Base-by-base conservation (phyloP, 2,329 filamentous ascomycete genomes). In the Neodidymelliopsis sp. region DNA sequence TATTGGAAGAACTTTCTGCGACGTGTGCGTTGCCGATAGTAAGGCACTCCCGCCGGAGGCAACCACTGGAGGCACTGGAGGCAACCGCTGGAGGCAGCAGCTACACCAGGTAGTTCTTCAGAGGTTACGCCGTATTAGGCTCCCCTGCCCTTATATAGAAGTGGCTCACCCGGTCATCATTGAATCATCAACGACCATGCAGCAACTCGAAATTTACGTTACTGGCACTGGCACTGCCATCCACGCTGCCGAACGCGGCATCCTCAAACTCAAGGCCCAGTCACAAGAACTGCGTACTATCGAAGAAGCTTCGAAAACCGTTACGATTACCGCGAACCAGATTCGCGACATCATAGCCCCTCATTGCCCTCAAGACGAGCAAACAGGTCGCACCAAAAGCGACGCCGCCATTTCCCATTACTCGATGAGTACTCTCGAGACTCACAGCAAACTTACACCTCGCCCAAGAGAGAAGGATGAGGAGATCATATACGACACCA, bases 361-460 rank as follows among this genome's bases (percentile, higher is more conserved):
- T 1, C 38, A 48, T 16, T 57, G 54, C 19, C 47, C 50, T 2
- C 42, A 50, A 25, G 54, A 57, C 20, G 39, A 48, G n/a, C 20
- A 24, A 3, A 44, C 45, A 1, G 47, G 33, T 4, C n/a, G 13
- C 9, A 44, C 20, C 22, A 33, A 39, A 18, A 38, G 24, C n/a
- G 30, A 46, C 13, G 43, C 50, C 12, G 41, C 46, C 6, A 57
- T 57, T 19, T 34, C 50, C 6, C 54, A 57, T 33, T 57, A 57
- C 49, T 51, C 54, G 4, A 51, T 51, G 42, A 54, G 45, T 35
- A 51, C 50, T 10, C 38, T 54, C 20, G 45, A 54, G 28, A 57
- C 54, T 2, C 40, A 15, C 34, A 47, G 8, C 22, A 31, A 48
- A 27, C 47, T 22, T 23, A 19, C 39, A 15, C 27, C 22, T 6